Base-by-base conservation (phyloP, 495 filamentous ascomycete species). In the Trichoderma reesei region DNA sequence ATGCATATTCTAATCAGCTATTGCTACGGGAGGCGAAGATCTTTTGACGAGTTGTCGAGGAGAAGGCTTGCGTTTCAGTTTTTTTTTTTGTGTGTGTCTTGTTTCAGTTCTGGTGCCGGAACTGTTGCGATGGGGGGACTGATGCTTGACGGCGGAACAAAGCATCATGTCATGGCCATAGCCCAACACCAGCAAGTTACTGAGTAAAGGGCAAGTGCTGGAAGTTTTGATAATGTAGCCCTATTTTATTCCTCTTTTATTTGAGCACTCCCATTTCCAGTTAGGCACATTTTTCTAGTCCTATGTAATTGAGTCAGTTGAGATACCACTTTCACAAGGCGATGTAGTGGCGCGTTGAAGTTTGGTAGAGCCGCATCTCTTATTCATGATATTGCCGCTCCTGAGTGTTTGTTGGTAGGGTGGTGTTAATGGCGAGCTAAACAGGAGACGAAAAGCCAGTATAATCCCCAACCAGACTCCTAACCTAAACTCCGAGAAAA, bases 1-100 rank as follows among this genome's bases (percentile, higher is more conserved):
- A 68, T 67, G 69, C 65, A 67, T 69, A 65, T 66, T 59, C 64
- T 39, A 44, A 26, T n/a, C 44, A 61, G 61, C 59, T 63, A 34
- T 62, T 56, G 31, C 51, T 33, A 56, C 31, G 51, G 51, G 51
- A 33, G 18, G 44, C 4, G n/a, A 18, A n/a, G 44, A 48, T 56
- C 6, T 56, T 61, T 41, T 38, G 36, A 41, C 9, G 59, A 61
- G 59, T 61, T 38, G 59, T 61, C 36, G 59, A 61, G 59, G 36
- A 13, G 59, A 41, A 34, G 36, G 59, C 9, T 48, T 2, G 26
- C 38, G 38, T 39, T 54, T 54, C 16, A 18, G 34, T 60, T 60
- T 37, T 60, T 61, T 61, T 61, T n/a, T n/a, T n/a, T n/a, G n/a
- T n/a, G n/a, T 41, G 8, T 34, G 51, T 36, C 51, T 10, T 26